Conservation (phyloP, 148 eudicot genomes). For the Persicaria tinctoria region DNA sequence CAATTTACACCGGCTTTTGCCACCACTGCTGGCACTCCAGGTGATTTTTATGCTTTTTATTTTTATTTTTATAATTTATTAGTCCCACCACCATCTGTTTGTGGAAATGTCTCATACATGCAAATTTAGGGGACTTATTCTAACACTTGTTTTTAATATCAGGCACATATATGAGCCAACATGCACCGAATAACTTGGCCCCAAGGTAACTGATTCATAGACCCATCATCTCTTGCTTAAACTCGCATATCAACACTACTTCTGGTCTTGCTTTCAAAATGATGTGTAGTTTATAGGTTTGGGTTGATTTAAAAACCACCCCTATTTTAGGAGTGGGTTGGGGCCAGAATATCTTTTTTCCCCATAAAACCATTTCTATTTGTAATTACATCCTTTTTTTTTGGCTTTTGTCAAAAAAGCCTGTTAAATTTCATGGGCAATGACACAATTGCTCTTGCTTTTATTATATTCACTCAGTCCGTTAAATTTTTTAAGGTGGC, state of each 20-base stretch:
- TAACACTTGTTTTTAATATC: constrained; percentile 15
- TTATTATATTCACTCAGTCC: not conserved
- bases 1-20: constrained; percentile 41
- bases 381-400: not conserved
- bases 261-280: not conserved
- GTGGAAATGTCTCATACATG: not conserved
- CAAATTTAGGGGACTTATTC: not conserved
- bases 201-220: constrained; percentile 41
- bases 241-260: not conserved
- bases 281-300: not conserved
- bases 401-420: not conserved
- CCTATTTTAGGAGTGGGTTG: not conserved
- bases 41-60: constrained; percentile 16
- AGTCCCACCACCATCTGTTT: not conserved
- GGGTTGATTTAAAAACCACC: not conserved
- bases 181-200: constrained; percentile 32
- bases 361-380: not conserved
- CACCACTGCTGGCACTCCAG: constrained; percentile 34
- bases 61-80: not conserved
- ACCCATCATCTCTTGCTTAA: constrained; percentile 2
- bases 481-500: not conserved
- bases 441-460: not conserved
- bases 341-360: not conserved
- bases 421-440: not conserved
- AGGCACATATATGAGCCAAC: constrained; percentile 66